Conservation (phyloP, 177 flowering plant genomes). For the Telopea speciosissima region DNA sequence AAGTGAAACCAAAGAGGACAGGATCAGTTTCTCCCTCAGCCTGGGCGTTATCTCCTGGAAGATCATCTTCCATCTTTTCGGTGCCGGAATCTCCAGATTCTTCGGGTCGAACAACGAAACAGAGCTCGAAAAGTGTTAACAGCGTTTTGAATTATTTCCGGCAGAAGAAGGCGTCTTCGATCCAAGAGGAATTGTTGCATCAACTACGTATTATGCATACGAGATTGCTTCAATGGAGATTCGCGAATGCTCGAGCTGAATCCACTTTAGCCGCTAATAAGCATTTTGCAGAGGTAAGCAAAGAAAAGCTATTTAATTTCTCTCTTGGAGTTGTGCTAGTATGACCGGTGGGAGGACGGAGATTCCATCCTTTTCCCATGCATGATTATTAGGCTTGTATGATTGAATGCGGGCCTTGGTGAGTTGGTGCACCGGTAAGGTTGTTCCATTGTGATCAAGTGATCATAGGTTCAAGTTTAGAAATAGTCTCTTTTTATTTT, state of each 20-base stretch:
- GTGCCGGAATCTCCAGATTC: background rate
- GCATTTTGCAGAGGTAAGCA: constrained; percentile 42
- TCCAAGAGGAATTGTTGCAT: constrained; percentile 41
- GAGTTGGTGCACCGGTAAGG: too few species aligned
- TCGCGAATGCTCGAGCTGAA: constrained; percentile 55
- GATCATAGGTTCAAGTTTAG: too few species aligned
- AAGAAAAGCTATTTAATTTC: too few species aligned
- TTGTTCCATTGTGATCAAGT: too few species aligned
- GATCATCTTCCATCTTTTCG: constrained; percentile 12
- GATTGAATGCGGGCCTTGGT: too few species aligned
- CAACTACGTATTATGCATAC: constrained; percentile 38
- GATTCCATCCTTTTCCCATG: too few species aligned
- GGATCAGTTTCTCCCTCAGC: constrained; percentile 49
- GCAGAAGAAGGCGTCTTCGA: constrained; percentile 37
- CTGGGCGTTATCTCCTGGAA: constrained; percentile 50
- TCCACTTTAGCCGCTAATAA: constrained; percentile 31
- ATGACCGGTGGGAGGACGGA: background rate
- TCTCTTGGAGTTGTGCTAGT: background rate
- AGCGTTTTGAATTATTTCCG: constrained; percentile 55
- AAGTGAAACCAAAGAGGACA: constrained; percentile 13
- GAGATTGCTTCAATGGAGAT: constrained; percentile 67
- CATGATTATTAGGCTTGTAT: too few species aligned
- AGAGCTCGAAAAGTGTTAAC: background rate
- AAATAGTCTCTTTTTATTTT: too few species aligned
- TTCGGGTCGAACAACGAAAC: background rate